Evolutionary conservation across 495 filamentous ascomycete genomes (phyloP), one percentile per base, ranked within the genome.

Genomic region (Pseudoneurospora amorphoporcata): DNA sequence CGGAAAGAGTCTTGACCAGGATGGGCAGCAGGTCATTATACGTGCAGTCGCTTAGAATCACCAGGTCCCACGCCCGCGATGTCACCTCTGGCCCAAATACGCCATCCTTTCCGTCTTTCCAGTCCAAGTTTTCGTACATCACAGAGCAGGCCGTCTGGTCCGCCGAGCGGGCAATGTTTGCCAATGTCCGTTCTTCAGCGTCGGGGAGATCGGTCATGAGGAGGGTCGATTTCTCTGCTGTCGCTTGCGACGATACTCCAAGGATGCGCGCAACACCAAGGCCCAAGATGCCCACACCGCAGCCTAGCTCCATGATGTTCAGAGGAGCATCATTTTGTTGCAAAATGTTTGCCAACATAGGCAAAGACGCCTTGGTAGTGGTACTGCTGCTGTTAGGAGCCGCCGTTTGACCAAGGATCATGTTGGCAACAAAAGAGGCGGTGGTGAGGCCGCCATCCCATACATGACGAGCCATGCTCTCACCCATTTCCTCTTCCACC

Each of bases 391-490:
- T 8, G 53, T 32, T 65, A 29, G 45, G 9, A 8, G 16, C 42
- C 0, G 19, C 9, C 7, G 41, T 69, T 23, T 39, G n/a, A 1
- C 39, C 39, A 39, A 81, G 40, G 58, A 78, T 80, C 7, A 81
- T 61, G 32, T 82, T 79, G 2, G 80, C 82, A 68, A 86, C 71
- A 16, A 80, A 76, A 12, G 77, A 81, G 1, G 82, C 78, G 9
- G 81, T 81, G 5, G 82, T 74, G 5, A 84, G 73, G 6, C 84
- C 83, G 35, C 77, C 84, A 80, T 90, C 95, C 95, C 95, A 99
- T 68, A 98, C 89, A 81, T 99, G 95, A 17, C 94, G 87, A 17
- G 95, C 94, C 76, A 99, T 97, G 78, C 92, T 97, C 79, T 98
- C 94, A 8, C 94, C 95, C 3, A 94, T 94, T 73, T 98, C 94